Conservation (phyloP, 2,329 filamentous ascomycete species). For the Aspergillus uvarum region DNA sequence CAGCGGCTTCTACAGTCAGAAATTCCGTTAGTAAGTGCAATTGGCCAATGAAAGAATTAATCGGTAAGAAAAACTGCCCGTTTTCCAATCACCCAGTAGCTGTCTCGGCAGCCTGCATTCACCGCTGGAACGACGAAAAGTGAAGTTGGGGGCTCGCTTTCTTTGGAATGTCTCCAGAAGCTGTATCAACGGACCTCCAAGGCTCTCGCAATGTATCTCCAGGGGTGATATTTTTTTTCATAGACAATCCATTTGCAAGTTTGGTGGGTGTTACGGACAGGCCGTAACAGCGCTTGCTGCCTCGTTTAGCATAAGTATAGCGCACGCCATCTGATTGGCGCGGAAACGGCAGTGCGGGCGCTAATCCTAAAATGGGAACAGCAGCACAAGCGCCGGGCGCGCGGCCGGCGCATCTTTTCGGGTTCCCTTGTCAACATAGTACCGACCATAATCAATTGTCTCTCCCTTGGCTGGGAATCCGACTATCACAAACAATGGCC, state of each 20-base stretch:
- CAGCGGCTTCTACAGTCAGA: too few relatives aligned
- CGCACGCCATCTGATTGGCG: neutral
- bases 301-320: neutral
- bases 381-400: neutral
- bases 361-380: neutral
- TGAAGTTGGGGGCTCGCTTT: neutral
- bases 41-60: neutral
- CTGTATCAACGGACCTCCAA: neutral
- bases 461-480: neutral
- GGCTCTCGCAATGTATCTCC: neutral
- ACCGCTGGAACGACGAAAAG: neutral
- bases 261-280: neutral
- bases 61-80: neutral
- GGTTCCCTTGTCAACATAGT: conserved; percentile 4
- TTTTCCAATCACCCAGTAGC: neutral
- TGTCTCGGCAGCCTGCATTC: neutral
- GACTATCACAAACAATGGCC: conserved; percentile 20
- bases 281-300: neutral
- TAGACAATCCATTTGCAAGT: neutral
- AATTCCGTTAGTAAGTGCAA: neutral
- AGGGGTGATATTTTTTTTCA: neutral
- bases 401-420: conserved; percentile 6
- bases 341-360: neutral
- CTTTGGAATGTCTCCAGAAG: neutral
- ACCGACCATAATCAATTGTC: neutral